Evolutionary conservation across 108 stramenopile genomes (phyloP), one percentile per base, ranked within the genome.

Genomic region (Seminavis robusta): DNA sequence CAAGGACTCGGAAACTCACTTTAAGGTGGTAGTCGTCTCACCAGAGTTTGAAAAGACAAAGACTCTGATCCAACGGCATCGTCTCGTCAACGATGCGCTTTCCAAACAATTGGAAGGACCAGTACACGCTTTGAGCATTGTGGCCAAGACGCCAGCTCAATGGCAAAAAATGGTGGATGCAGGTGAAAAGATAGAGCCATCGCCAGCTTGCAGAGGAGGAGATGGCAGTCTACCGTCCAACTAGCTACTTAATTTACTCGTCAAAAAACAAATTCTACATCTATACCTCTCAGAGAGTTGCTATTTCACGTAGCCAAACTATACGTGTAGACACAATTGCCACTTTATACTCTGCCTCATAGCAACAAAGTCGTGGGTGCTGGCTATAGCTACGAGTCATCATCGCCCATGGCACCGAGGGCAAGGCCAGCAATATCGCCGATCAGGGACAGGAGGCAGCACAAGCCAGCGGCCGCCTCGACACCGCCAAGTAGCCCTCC

Each of bases 51-150:
- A 85, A n/a, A 76, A 76, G 21, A 46, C 83, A 10, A 65, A 71
- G 36, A 69, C 78, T 0, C 73, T 65, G 13, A 41, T 91, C 21
- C 70, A 88, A 34, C 73, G 95, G 45, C 95, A 97, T 65, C 88
- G 96, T 15, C 38, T 85, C 34, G 82, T 98, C 16, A 94, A 98
- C 54, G 73, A 45, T 1, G 56, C 63, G 4, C 65, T 97, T 46
- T 52, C 72, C 28, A 78, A 89, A 27, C 88, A 94, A 47, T 47
- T 97, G 40, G 68, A 87, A 17, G 90, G 90, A 1, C 79, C 81
- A n/a, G 94, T 98, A 0, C 98, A 98, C 63, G 98, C 98, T 10
- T 67, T 98, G 33, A 83, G 84, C n/a, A 96, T 98, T 46, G 69
- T 86, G 4, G 94, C 96, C 51, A 96, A 96, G 74, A 96, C 95